Conservation (phyloP, 495 filamentous ascomycete genomes). For the Clavariopsis aquatica region DNA sequence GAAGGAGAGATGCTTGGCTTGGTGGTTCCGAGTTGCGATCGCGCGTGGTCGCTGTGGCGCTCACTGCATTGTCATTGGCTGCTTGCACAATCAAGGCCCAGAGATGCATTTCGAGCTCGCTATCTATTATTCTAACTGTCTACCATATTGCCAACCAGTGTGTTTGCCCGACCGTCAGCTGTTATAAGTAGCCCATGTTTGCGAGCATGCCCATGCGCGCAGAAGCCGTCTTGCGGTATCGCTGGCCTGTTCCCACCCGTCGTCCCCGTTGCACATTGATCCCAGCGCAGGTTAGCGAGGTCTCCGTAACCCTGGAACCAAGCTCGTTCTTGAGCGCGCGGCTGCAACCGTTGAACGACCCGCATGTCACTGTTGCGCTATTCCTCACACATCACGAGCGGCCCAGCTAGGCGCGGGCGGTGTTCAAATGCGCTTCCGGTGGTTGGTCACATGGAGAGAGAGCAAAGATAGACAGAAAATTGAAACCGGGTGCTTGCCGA, state of each 20-base stretch:
- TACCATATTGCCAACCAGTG: neutral
- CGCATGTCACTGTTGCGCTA: neutral
- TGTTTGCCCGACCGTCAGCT: neutral
- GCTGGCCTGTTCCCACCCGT: neutral
- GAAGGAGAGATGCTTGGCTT: neutral
- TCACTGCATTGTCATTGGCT: neutral
- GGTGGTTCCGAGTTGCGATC: slow-evolving; percentile 4
- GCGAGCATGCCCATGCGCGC: neutral
- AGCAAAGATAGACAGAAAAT: neutral
- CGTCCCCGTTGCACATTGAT: neutral
- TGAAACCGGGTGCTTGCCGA: neutral
- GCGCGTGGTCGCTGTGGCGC: neutral
- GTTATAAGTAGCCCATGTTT: neutral
- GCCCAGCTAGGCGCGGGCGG: neutral
- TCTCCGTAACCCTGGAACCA: slow-evolving; percentile 8
- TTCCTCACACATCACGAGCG: neutral
- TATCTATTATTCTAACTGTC: neutral
- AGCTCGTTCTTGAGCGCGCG: neutral
- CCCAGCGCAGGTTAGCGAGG: slow-evolving; percentile 5
- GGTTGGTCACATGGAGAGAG: neutral
- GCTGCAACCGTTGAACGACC: neutral
- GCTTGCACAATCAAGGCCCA: neutral
- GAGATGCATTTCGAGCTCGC: neutral
- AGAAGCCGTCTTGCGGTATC: neutral
- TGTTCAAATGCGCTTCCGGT: neutral